Evolutionary conservation across 2,329 filamentous ascomycete genomes (phyloP), one percentile per base, ranked within the genome.

Genomic region (Chaetomium sp.): DNA sequence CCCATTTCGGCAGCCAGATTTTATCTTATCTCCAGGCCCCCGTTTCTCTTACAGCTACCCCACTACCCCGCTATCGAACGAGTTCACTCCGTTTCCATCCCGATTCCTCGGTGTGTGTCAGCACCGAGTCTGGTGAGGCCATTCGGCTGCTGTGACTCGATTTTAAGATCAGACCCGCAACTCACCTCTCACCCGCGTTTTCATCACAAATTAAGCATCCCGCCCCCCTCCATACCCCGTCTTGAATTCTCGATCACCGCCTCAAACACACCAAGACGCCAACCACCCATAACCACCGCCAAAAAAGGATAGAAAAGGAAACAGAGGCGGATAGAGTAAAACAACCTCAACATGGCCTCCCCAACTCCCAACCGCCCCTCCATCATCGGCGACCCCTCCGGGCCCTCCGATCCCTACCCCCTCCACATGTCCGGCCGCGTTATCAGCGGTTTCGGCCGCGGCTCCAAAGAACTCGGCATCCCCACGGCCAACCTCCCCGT

Each of bases 381-480:
- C 51, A 81, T 94, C 63, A 82, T 89, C 57, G 92, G 92, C 54
- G 77, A 86, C 7, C 82, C 88, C 44, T 71, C 76, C 41, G 90
- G 90, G 3, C 92, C 92, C 10, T 78, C 84, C 65, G 51, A 82
- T 5, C 94, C 94, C 0, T 97, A 85, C 71, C 94, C 94, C 0
- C 79, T 96, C 64, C 82, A 80, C 63, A 85, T 97, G 74, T 86
- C 88, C 59, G 94, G 94, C 32, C 83, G 86, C 54, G 91, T 99
- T 32, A 91, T 96, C 66, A 87, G 89, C 66, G 94, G 94, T 37
- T 97, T 97, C 71, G 92, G 94, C 43, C 83, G 94, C 58, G 94
- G 94, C 12, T 95, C 89, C 66, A 95, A 91, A 76, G 91, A 96
- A 85, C 88, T 97, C 68, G 92, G 92, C 64, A 96, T 97, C 69